Percentiles rank a stretch among this genome's conserved stretches.
phyloP scores from a whole-genome alignment of 352 stramenopile species.

The Pythium pyrilobum region DNA sequence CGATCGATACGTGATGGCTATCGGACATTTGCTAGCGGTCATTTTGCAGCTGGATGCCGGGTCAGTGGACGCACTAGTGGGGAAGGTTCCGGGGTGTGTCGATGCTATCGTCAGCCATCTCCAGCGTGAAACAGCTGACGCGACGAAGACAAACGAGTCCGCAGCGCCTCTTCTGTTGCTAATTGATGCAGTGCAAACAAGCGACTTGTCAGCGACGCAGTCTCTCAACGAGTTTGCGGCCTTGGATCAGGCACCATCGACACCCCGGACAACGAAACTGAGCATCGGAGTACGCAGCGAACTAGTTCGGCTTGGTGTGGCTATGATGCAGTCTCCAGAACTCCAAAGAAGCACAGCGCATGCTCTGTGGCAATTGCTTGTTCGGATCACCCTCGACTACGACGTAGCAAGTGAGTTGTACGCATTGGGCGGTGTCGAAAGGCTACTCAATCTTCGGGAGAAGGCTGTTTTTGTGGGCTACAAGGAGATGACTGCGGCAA shows the following conservation, averaged over 20 bases:
- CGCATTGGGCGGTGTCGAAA: slow-evolving; percentile 44
- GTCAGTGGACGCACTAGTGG: slow-evolving; percentile 23
- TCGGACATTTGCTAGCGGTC: slow-evolving; percentile 65
- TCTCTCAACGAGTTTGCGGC: neutral
- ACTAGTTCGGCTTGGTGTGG: slow-evolving; percentile 16
- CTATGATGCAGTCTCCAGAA: slow-evolving; percentile 12
- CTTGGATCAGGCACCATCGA: neutral
- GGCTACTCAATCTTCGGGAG: slow-evolving; percentile 44
- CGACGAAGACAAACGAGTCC: slow-evolving; percentile 26
- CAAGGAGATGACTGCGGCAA: slow-evolving; percentile 58
- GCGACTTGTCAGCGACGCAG: neutral
- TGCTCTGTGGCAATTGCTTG: slow-evolving; percentile 68
- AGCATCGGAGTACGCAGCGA: neutral
- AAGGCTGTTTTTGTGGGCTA: slow-evolving; percentile 57
- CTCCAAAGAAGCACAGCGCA: slow-evolving; percentile 40
- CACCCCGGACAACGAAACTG: slow-evolving; percentile 3
- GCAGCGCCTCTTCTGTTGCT: slow-evolving; percentile 56
- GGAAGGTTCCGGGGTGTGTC: slow-evolving; percentile 40
- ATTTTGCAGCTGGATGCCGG: slow-evolving; percentile 55
- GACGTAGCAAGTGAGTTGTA: slow-evolving; percentile 63
- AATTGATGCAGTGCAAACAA: slow-evolving; percentile 44
- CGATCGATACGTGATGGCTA: slow-evolving; percentile 35
- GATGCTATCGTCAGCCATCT: slow-evolving; percentile 43
- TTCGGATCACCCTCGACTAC: slow-evolving; percentile 65
- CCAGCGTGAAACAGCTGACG: slow-evolving; percentile 1